These are phyloP conservation scores for Aspergillus nanangensis DNA, from an alignment of 495 filamentous ascomycete species.

Conservation along the genomic window DNA sequence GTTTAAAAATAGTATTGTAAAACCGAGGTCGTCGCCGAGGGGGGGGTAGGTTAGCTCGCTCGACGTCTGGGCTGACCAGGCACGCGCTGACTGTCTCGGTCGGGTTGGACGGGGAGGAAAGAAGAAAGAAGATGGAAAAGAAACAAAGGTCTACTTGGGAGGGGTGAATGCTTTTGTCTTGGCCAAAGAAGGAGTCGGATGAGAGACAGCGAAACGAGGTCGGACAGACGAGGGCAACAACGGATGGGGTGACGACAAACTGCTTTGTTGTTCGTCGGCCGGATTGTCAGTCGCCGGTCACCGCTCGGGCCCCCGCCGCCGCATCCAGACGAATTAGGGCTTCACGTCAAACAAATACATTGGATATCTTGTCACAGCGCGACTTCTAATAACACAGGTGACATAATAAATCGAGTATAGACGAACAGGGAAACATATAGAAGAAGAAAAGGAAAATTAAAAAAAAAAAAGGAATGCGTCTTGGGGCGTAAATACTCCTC, in stretches of 20 bases:
- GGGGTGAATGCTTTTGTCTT: no score
- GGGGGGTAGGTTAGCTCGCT: no score
- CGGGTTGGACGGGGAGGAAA: no score
- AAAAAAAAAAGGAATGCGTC: constrained; percentile 3
- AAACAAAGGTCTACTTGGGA: not conserved
- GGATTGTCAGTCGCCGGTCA: constrained; percentile 18
- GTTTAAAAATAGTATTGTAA: no score
- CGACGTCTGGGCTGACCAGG: no score
- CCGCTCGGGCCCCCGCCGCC: constrained; percentile 17
- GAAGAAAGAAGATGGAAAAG: not conserved
- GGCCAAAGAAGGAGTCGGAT: no score
- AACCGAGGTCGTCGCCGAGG: no score
- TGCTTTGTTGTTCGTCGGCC: constrained; percentile 24
- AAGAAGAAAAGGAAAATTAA: constrained; percentile 1
- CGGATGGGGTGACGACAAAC: constrained; percentile 8
- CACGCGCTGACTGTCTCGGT: no score
- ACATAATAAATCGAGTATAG: not conserved
- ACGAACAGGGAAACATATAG: constrained; percentile 1
- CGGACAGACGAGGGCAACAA: constrained; percentile 6
- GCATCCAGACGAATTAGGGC: no score
- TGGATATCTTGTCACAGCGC: constrained; percentile 15
- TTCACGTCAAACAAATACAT: constrained; percentile 1
- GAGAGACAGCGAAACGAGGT: not conserved
- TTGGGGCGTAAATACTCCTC: no score
- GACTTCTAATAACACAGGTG: constrained; percentile 3